These are phyloP conservation scores for Vaccinium vitisidaea DNA, from an alignment of 148 eudicot species.

Conservation along the genomic window DNA sequence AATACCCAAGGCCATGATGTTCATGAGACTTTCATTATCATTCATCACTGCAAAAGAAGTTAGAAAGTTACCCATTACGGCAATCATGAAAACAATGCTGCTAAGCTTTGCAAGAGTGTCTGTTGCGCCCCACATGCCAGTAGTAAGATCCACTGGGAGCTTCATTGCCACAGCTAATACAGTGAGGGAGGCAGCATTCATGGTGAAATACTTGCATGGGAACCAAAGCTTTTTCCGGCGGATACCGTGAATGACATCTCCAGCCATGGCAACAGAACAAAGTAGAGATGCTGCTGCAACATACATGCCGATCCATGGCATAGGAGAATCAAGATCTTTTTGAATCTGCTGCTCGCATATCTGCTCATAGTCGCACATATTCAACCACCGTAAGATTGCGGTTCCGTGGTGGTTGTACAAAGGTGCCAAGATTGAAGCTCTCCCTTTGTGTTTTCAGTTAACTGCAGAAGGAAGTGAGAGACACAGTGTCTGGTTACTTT, in stretches of 20 bases:
- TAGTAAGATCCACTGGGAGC: conserved; percentile 24
- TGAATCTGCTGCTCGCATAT: no score
- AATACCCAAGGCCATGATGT: conserved; percentile 26
- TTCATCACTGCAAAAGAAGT: conserved; percentile 28
- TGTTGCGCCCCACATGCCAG: conserved; percentile 1
- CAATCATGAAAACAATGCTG: conserved; percentile 19
- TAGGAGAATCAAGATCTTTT: not conserved
- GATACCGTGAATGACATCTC: conserved; percentile 13
- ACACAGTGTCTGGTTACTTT: no score
- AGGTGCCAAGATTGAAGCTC: no score
- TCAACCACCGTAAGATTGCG: no score
- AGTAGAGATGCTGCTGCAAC: conserved; percentile 25
- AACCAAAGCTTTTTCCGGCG: conserved; percentile 19
- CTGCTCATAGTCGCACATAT: no score
- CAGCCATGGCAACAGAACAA: conserved; percentile 15
- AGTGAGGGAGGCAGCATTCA: conserved; percentile 15
- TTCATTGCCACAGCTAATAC: conserved; percentile 24
- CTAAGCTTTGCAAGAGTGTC: conserved; percentile 26
- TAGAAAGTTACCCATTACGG: conserved; percentile 17
- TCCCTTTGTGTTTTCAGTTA: no score
- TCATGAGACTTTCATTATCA: conserved; percentile 17
- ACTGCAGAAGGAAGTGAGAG: no score
- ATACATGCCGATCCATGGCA: conserved; percentile 30
- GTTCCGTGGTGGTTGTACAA: no score
- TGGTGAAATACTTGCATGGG: not conserved